Evolutionary conservation across 1,139 yeast genomes (phyloP).

Genomic region (Lodderomyces jiufengensis): DNA sequence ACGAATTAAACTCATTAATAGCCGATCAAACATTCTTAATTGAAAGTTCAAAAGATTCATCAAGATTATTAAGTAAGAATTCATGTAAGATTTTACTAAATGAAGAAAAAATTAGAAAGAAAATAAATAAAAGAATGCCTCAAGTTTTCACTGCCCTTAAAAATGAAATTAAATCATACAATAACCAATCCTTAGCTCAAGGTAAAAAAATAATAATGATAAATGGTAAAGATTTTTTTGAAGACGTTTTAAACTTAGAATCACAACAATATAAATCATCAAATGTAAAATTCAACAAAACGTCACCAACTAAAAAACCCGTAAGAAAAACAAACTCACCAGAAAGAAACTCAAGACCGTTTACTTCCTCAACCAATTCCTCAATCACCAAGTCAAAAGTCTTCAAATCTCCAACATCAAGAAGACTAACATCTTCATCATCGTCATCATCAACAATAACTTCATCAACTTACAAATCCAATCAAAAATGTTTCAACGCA

Average conservation of each 20-base stretch:
- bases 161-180: conserved; percentile 45
- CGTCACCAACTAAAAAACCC: conserved; percentile 5
- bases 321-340: conserved; percentile 2
- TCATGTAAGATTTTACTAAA: conserved; percentile 75
- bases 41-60: conserved; percentile 74
- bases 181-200: conserved; percentile 25
- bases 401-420: conserved; percentile 6
- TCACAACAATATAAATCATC: conserved; percentile 25
- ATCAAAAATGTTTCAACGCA: too few relatives aligned
- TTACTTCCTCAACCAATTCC: neutral
- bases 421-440: conserved; percentile 3
- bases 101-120: conserved; percentile 75
- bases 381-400: conserved; percentile 4
- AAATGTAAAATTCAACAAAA: conserved; percentile 4
- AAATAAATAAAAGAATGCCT: conserved; percentile 66
- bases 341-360: conserved; percentile 11
- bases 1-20: conserved; percentile 52
- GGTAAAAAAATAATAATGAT: conserved; percentile 40
- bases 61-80: conserved; percentile 70
- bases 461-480: neutral
- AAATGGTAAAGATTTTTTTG: conserved; percentile 46
- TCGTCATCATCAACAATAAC: neutral
- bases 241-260: conserved; percentile 41
- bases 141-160: conserved; percentile 52
- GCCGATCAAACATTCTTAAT: conserved; percentile 61